Conservation (phyloP, 2,329 filamentous ascomycete genomes). For the Lithohypha guttulata region DNA sequence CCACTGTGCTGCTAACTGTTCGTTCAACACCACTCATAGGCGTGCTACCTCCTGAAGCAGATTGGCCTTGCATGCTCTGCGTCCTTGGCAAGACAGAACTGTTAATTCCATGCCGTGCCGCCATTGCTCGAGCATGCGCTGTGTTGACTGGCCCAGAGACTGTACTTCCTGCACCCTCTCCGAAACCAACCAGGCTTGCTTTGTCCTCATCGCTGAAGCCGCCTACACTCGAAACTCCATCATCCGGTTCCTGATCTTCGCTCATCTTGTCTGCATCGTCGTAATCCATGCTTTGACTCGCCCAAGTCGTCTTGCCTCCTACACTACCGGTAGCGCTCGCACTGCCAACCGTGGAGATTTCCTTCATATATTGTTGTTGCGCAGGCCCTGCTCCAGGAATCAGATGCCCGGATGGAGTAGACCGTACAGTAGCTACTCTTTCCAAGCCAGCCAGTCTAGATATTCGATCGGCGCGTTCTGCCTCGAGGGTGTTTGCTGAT, state of each 20-base stretch:
- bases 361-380: conserved; percentile 43
- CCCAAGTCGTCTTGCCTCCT: conserved; percentile 56
- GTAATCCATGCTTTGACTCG: conserved; percentile 51
- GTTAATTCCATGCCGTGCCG: conserved; percentile 30
- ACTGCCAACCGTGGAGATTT: conserved; percentile 81
- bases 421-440: conserved; percentile 66
- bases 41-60: conserved; percentile 24
- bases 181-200: conserved; percentile 79
- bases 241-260: conserved; percentile 54
- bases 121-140: conserved; percentile 35
- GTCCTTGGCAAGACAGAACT: conserved; percentile 24
- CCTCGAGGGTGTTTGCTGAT: conserved; percentile 67
- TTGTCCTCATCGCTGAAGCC: conserved; percentile 78
- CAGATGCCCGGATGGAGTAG: conserved; percentile 28
- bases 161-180: conserved; percentile 79
- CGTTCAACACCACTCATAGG: conserved; percentile 36
- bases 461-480: conserved; percentile 88
- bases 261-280: conserved; percentile 42
- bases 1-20: conserved; percentile 34
- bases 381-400: conserved; percentile 25
- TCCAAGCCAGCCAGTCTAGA: conserved; percentile 88
- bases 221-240: conserved; percentile 53
- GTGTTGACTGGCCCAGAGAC: conserved; percentile 66
- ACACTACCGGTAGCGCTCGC: conserved; percentile 77
- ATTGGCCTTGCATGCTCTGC: conserved; percentile 2